Evolutionary conservation across 2,329 filamentous ascomycete species (phyloP).

Genomic region (Dryadomyces quercivorus): DNA sequence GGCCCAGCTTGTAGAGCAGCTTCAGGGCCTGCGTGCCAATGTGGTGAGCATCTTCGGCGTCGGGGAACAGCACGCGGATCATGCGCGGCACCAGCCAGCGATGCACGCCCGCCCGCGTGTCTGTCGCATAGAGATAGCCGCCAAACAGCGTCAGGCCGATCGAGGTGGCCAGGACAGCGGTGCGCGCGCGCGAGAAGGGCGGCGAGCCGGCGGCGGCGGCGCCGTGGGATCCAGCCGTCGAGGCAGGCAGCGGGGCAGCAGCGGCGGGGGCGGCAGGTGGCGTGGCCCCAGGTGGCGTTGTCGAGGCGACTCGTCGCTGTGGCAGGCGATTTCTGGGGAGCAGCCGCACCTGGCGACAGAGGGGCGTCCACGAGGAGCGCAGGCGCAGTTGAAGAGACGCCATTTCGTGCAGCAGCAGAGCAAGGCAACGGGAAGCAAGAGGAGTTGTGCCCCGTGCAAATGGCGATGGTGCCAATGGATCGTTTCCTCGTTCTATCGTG

Average conservation of each 20-base stretch:
- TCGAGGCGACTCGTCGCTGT: neutral
- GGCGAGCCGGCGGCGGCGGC: neutral
- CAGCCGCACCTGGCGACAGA: neutral
- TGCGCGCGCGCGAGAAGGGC: conserved; percentile 20
- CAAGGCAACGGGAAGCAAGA: neutral
- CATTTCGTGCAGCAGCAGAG: conserved; percentile 14
- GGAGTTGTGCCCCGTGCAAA: neutral
- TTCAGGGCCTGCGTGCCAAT: conserved; percentile 60
- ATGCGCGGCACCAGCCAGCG: conserved; percentile 54
- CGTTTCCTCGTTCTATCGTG: neutral
- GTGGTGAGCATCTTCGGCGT: conserved; percentile 89
- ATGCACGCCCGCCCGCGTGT: conserved; percentile 60
- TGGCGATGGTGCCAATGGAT: neutral
- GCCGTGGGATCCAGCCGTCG: too few species aligned
- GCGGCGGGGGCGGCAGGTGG: neutral
- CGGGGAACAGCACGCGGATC: conserved; percentile 53
- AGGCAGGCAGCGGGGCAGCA: neutral
- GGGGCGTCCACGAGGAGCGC: neutral
- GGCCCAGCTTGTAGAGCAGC: conserved; percentile 56
- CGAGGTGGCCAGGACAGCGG: conserved; percentile 26
- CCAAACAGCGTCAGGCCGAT: conserved; percentile 30
- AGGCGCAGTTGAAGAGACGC: conserved; percentile 7
- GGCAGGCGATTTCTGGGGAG: neutral
- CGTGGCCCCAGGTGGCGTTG: neutral
- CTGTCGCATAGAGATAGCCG: conserved; percentile 58